phyloP scores from a whole-genome alignment of 148 eudicot species.

The Diospyros lotus region DNA sequence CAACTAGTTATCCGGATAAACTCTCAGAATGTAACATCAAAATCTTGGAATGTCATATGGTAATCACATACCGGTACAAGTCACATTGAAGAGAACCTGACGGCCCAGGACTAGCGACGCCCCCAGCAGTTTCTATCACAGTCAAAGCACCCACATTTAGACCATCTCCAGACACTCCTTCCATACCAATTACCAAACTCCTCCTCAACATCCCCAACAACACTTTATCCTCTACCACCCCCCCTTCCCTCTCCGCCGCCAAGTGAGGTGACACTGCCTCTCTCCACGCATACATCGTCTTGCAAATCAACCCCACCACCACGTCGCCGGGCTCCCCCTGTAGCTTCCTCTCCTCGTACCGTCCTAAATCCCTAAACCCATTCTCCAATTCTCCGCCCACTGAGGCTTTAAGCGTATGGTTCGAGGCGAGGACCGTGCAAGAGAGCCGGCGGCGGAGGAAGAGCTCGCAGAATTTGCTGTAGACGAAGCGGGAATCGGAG shows the following conservation, averaged over 20 bases:
- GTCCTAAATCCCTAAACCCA: conserved; percentile 34
- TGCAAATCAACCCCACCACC: conserved; percentile 41
- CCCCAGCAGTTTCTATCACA: conserved; percentile 93
- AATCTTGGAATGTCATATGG: background rate
- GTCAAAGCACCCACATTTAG: conserved; percentile 32
- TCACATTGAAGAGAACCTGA: conserved; percentile 91
- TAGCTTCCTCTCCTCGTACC: conserved; percentile 52
- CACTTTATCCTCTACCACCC: conserved; percentile 44
- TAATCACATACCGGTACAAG: conserved; percentile 54
- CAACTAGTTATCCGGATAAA: background rate
- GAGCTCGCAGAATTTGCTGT: conserved; percentile 32
- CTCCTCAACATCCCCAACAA: conserved; percentile 50
- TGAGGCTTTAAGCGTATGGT: conserved; percentile 37
- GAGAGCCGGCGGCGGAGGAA: conserved; percentile 26
- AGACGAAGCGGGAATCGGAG: conserved; percentile 80
- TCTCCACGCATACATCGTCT: conserved; percentile 77
- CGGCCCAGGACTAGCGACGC: conserved; percentile 93
- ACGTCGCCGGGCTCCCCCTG: conserved; percentile 24
- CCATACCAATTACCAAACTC: conserved; percentile 36
- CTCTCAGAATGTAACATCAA: background rate
- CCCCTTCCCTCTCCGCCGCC: conserved; percentile 69
- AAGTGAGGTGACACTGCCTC: conserved; percentile 91
- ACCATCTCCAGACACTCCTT: conserved; percentile 9
- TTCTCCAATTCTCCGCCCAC: conserved; percentile 10
- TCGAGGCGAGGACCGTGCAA: conserved; percentile 43